Percentiles rank a stretch among this genome's conserved stretches.
These are phyloP conservation scores for Diaporthe sp. DNA, from an alignment of 2,329 filamentous ascomycete species.

Conservation along the genomic window DNA sequence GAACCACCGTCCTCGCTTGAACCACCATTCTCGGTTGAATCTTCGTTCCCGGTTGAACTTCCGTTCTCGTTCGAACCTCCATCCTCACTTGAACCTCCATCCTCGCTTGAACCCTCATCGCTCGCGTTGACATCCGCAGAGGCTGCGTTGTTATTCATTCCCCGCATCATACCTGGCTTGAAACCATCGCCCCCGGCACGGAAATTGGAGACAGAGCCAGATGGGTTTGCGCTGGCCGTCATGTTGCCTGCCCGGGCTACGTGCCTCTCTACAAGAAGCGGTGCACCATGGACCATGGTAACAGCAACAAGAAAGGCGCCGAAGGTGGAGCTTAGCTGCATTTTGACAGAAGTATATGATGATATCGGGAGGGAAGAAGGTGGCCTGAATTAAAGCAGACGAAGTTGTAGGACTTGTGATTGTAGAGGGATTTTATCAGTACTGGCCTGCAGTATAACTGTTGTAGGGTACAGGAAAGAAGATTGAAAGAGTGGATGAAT, in stretches of 20 bases:
- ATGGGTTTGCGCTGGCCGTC: neutral
- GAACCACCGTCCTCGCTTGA: neutral
- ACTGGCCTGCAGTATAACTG: neutral
- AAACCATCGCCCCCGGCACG: neutral
- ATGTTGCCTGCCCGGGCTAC: neutral
- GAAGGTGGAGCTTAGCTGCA: neutral
- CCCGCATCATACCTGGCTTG: neutral
- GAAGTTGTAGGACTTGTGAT: neutral
- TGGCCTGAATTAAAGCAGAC: too few species aligned
- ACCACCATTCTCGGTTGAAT: too few species aligned
- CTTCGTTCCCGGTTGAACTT: neutral
- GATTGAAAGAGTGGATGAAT: neutral
- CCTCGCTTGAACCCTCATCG: too few species aligned
- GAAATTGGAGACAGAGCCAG: neutral
- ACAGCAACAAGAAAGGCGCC: neutral
- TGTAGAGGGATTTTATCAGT: neutral
- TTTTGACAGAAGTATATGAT: neutral
- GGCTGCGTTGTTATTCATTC: neutral
- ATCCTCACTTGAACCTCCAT: neutral
- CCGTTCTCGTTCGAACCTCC: neutral
- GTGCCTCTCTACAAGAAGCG: neutral
- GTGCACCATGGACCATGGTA: neutral
- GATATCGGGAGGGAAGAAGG: neutral
- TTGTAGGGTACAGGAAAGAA: neutral
- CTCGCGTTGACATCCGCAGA: neutral